Base-by-base conservation (phyloP, 2,329 filamentous ascomycete species). In the Pezicula rhizophila region DNA sequence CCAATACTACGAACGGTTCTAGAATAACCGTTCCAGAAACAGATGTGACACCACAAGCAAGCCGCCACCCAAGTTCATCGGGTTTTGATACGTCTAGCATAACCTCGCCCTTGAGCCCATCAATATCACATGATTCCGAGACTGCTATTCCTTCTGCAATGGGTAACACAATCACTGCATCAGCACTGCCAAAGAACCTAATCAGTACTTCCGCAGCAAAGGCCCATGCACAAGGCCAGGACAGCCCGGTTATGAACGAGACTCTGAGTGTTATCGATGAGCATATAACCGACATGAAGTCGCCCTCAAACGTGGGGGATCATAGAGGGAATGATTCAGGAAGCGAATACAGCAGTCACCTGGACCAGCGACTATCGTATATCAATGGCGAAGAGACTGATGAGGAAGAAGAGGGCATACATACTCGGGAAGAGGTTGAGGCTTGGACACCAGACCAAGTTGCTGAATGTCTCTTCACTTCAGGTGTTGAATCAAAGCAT, bases 261-360 rank as follows among this genome's bases (percentile, higher is more conserved):
- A 96, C 92, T 0, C 71, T 97, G 45, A 96, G 90, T 62, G 92
- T 97, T 50, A 97, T 97, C 60, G 86, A 97, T 66, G 92, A 97
- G 68, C 92, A 96, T 64, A 96, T 97, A 59, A 96, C 89, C 38
- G 87, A 96, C 65, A 79, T 97, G 55, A 73, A 78, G 52, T 78
- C 77, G 15, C 70, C 77, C 6, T 70, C 74, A 5, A 55, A 60
- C 39, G 59, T 56, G 46, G 50, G 53, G 23, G 67, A 65, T 31
- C 66, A 84, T 54, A 71, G 79, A 56, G 69, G 75, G 39, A 89
- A 82, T 54, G 89, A 95, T 66, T 95, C 90, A 2, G 87, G 85
- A 44, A 96, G 89, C 69, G 89, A 95, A 65, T 96, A 96, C 67
- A 95, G 90, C 68, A 87, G 81, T 52, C 82, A 88, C 48, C 64